Base-by-base conservation (phyloP, 768 basidiomycete genomes). In the Suillus variegatus region DNA sequence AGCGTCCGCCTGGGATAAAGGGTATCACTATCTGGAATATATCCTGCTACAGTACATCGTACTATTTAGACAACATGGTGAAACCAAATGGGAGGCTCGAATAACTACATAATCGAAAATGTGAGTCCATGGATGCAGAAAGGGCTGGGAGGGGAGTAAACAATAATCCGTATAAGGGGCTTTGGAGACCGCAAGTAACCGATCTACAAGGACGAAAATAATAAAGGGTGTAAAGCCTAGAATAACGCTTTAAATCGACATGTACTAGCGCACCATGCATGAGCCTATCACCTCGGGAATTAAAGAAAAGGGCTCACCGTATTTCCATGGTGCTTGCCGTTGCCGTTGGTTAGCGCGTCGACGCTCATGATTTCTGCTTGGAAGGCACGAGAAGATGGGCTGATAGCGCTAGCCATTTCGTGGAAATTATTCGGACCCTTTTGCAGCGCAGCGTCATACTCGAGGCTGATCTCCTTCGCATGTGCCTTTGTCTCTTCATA, bases 401-500 rank as follows among this genome's bases (percentile, higher is more conserved):
- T 70, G 32, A 77, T 61, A n/a, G 72, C 70, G 28, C 73, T 77
- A 35, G 74, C 73, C 82, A 83, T 83, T 64, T 83, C 79, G 52
- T 78, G 71, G 64, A 82, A 76, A 38, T 79, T 74, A 38, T 78
- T 73, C 22, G 71, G 71, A 43, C 82, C 82, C 44, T 79, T 81
- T 35, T 66, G 51, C 56, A 71, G 55, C 7, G 80, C 81, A 81
- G 66, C 81, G 65, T 68, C 83, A 81, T 78, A 86, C 70, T 84
- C 71, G 12, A 76, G 79, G 63, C 78, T 77, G 40, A 96, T 89
- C 72, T 90, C 85, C 44, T 81, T 81, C 4, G 93, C 91, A 71
- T 89, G 86, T 36, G 93, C 92, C 47, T 87, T 91, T 38, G 92
- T 89, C 69, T 94, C 92, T 73, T 94, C 94, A 69, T 94, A 94